Evolutionary conservation across 352 stramenopile genomes (phyloP), one percentile per base, ranked within the genome.

Genomic region (Phytophthora meadii): DNA sequence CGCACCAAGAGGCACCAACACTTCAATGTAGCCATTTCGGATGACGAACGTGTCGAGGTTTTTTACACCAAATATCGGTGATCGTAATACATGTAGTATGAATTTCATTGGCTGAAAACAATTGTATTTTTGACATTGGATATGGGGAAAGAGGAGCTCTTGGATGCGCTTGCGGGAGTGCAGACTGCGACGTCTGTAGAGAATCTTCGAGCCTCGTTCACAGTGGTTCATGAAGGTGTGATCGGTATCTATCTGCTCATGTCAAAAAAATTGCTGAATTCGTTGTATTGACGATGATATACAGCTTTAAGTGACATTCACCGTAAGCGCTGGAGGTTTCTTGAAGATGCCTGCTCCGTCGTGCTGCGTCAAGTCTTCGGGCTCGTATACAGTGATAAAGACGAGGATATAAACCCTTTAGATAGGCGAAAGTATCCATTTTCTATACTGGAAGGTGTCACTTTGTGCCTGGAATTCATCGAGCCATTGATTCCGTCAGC

Each of bases 291-390:
- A 32, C 22, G 34, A 17, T 36, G 28, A 41, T 32, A 27, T 17
- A 41, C 37, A 91, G 83, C 82, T 17, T 64, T 93, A 15, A 56
- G 12, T 1, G 73, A 87, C 32, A 85, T 93, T 27, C 14, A 65
- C 5, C 77, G 81, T 39, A 93, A 93, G 55, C 77, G 78, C 36
- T 91, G 82, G 54, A 71, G 71, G 28, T 91, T 93, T 54, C 60
- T 92, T 24, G 83, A 92, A 68, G 82, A 90, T 64, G 61, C 79
- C 11, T 84, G 86, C 54, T 74, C 76, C 1, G 63, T 67, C 10
- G 79, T 92, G 32, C 48, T 89, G n/a, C 72, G 68, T 5, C 64
- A 61, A 22, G 50, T 77, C 44, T 66, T 70, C 11, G 11, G n/a
- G 0, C 4, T 73, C 34, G 51, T 53, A 32, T 15, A 65, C 53